A percentile compares a stretch with the other conserved stretches of the same genome.
These are phyloP conservation scores for Fusarium sp. DNA, from an alignment of 2,329 filamentous ascomycete species.

Conservation along the genomic window DNA sequence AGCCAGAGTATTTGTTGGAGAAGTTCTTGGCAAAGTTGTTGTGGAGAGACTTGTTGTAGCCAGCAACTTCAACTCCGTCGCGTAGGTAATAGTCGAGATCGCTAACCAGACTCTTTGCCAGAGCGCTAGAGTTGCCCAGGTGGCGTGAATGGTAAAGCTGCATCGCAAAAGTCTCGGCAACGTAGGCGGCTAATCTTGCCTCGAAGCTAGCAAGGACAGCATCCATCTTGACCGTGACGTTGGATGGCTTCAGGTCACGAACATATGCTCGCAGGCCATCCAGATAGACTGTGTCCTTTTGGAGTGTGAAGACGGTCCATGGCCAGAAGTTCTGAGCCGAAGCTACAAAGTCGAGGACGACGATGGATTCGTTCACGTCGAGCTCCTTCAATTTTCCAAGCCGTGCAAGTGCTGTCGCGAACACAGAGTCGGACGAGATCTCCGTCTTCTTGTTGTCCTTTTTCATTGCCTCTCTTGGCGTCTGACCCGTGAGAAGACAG, in stretches of 20 bases:
- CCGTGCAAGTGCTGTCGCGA: slow-evolving; percentile 78
- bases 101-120: slow-evolving; percentile 78
- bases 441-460: slow-evolving; percentile 64
- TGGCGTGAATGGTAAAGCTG: slow-evolving; percentile 89
- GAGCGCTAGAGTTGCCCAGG: slow-evolving; percentile 71
- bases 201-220: slow-evolving; percentile 69
- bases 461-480: slow-evolving; percentile 80
- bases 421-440: slow-evolving; percentile 70
- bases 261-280: slow-evolving; percentile 78
- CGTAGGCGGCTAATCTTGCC: slow-evolving; percentile 80
- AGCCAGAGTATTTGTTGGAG: slow-evolving; percentile 78
- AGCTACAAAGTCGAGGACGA: slow-evolving; percentile 87
- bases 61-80: slow-evolving; percentile 80
- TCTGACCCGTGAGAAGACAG: slow-evolving; percentile 88
- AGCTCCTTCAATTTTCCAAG: slow-evolving; percentile 75
- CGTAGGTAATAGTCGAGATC: slow-evolving; percentile 84
- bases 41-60: slow-evolving; percentile 90
- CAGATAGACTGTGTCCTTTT: slow-evolving; percentile 80
- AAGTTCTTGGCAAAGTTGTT: slow-evolving; percentile 88
- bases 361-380: slow-evolving; percentile 73
- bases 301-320: slow-evolving; percentile 87
- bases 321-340: slow-evolving; percentile 95
- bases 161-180: slow-evolving; percentile 91
- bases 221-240: slow-evolving; percentile 65
- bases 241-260: slow-evolving; percentile 65